Percentiles rank a stretch among this genome's conserved stretches.
phyloP scores from a whole-genome alignment of 192 early-diverging fungal species.

The Powellomyces hirtus region DNA sequence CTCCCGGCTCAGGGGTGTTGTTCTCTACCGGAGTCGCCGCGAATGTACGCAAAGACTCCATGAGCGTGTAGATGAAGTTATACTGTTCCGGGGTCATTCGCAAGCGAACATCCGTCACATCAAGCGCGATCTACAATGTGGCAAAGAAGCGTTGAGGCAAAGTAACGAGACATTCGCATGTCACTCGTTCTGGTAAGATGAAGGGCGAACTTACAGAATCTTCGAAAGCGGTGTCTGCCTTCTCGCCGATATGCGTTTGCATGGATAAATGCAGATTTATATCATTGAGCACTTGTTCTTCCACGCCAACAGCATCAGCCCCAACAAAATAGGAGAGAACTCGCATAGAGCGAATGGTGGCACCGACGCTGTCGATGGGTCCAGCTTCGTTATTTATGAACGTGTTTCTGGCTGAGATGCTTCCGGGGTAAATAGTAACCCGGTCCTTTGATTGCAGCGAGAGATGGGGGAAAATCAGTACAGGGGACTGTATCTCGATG shows the following conservation, averaged over 20 bases:
- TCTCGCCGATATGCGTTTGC: background rate
- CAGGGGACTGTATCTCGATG: slow-evolving; percentile 78
- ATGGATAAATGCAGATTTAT: slow-evolving; percentile 76
- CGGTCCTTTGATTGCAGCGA: slow-evolving; percentile 53
- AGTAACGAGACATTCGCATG: too few species aligned
- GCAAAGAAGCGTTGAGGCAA: background rate
- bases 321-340: slow-evolving; percentile 37
- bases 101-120: slow-evolving; percentile 74
- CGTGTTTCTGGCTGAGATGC: slow-evolving; percentile 77
- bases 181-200: background rate
- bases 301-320: slow-evolving; percentile 18
- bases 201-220: background rate
- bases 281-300: slow-evolving; percentile 79
- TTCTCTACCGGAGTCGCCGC: background rate
- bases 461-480: slow-evolving; percentile 75
- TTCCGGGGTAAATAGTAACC: slow-evolving; percentile 80
- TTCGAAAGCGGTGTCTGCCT: background rate
- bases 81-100: slow-evolving; percentile 82
- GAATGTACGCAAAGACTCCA: slow-evolving; percentile 44
- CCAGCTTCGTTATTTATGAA: slow-evolving; percentile 57
- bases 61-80: slow-evolving; percentile 68
- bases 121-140: slow-evolving; percentile 33
- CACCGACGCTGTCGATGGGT: slow-evolving; percentile 32
- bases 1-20: background rate
- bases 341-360: slow-evolving; percentile 37